Base-by-base conservation (phyloP, 331 rosid genomes). In the Rosa hybrid region DNA sequence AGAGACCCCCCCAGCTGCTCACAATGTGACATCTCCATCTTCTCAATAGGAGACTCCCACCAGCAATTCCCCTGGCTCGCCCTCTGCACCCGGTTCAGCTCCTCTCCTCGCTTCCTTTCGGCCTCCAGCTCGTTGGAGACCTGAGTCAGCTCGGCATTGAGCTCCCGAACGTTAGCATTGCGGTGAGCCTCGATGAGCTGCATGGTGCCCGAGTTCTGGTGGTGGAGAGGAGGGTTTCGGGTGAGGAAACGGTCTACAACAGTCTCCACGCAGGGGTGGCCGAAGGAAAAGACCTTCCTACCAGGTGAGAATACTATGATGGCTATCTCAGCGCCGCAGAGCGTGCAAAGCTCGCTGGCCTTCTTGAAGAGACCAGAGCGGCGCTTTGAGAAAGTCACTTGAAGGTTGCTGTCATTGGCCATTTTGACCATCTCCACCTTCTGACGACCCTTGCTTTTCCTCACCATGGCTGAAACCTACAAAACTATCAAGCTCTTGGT, bases 301-400 rank as follows among this genome's bases (percentile, higher is more conserved):
- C 97, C 98, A 0, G 97, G 97, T 0, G 97, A 94, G 81, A 94
- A 94, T 17, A 94, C 97, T 0, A 94, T 85, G 14, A 94, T 88
- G 2, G 89, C 95, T 0, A 92, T 83, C 81, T 94, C 95, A 0
- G 86, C 98, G 0, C 94, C 95, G 18, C 98, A 94, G 0, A 94
- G 90, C 1, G 98, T 94, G 83, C 97, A 91, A 13, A 94, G 97
- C 56, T 94, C 98, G 11, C 98, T 94, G 1, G 97, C 97, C 50
- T 94, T 94, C 78, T 94, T 94, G 76, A 94, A 94, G 1, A 94
- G 87, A 0, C 98, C 98, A 0, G 95, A 85, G 4, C 97, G 93
- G 9, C 97, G 90, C 74, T 94, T 94, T 0, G 98, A 94, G 81
- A 94, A 94, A 10, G 98, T 92, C 17, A 94, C 98, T 75, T 92